A percentile compares a stretch with the other conserved stretches of the same genome.
Conservation (phyloP, 768 basidiomycete genomes). For the Russula compacta region DNA sequence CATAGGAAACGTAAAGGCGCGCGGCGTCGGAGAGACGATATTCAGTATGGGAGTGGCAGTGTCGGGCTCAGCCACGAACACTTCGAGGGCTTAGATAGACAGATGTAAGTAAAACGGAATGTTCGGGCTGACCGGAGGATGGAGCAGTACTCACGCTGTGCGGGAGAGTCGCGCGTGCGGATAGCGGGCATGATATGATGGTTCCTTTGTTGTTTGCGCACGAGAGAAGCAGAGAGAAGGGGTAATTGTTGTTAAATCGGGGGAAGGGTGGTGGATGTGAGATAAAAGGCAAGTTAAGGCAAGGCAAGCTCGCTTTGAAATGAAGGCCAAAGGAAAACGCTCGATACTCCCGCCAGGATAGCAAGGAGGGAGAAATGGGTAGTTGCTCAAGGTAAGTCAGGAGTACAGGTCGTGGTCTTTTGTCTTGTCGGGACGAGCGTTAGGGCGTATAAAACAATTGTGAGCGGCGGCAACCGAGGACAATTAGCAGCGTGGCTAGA, state of each 20-base stretch:
- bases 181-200: constrained; percentile 60
- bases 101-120: constrained; percentile 1
- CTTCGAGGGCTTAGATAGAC: constrained; percentile 52
- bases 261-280: background rate
- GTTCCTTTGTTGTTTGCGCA: constrained; percentile 15
- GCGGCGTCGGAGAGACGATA: constrained; percentile 59
- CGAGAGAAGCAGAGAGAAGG: constrained; percentile 1
- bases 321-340: constrained; percentile 3
- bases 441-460: constrained; percentile 13
- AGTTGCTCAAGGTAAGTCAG: constrained; percentile 11
- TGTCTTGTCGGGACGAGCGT: constrained; percentile 17
- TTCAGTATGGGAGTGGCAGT: constrained; percentile 44
- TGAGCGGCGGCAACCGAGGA: constrained; percentile 20
- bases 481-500: constrained; percentile 15
- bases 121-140: background rate
- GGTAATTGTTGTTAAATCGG: constrained; percentile 6
- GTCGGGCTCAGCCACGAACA: constrained; percentile 49
- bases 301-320: constrained; percentile 10
- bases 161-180: constrained; percentile 68
- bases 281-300: constrained; percentile 12
- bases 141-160: constrained; percentile 33
- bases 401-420: constrained; percentile 10
- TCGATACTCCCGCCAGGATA: constrained; percentile 12
- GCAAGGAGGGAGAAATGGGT: constrained; percentile 21
- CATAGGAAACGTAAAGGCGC: constrained; percentile 55